These are phyloP conservation scores for Colletotrichum simmondsii DNA, from an alignment of 2,329 filamentous ascomycete genomes.

Conservation along the genomic window DNA sequence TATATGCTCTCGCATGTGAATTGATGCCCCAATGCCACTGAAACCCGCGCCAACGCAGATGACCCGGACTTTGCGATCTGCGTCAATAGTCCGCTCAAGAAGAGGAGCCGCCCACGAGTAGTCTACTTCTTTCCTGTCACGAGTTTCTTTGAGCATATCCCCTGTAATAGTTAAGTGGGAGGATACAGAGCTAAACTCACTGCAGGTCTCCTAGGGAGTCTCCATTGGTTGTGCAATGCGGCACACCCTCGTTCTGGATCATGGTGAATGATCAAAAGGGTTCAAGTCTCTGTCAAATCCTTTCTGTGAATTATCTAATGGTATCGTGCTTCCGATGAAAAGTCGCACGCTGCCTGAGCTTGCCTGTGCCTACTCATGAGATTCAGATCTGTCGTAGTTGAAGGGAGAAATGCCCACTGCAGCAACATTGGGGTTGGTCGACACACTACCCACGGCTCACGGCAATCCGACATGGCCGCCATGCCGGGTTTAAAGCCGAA, in stretches of 20 bases:
- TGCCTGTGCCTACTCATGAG: too few species aligned
- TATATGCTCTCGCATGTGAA: background rate
- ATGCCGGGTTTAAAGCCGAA: background rate
- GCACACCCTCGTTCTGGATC: background rate
- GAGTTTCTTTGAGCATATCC: background rate
- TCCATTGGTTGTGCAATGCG: background rate
- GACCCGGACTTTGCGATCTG: background rate
- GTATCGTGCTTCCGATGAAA: too few species aligned
- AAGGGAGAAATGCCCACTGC: too few species aligned
- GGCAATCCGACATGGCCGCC: background rate
- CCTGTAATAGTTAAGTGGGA: background rate
- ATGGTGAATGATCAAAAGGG: background rate
- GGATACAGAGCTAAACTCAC: background rate
- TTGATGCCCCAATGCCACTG: background rate
- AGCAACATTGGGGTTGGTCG: background rate
- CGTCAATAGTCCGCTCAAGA: background rate
- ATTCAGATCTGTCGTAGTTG: too few species aligned
- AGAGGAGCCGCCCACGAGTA: background rate
- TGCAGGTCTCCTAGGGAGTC: background rate
- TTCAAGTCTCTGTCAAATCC: background rate
- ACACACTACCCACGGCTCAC: background rate
- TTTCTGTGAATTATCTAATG: too few species aligned
- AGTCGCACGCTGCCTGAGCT: too few species aligned
- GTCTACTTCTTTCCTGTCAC: background rate
- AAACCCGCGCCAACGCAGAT: slow-evolving; percentile 3